phyloP scores from a whole-genome alignment of 192 early-diverging fungal species.

The Backusella tuberculispora region DNA sequence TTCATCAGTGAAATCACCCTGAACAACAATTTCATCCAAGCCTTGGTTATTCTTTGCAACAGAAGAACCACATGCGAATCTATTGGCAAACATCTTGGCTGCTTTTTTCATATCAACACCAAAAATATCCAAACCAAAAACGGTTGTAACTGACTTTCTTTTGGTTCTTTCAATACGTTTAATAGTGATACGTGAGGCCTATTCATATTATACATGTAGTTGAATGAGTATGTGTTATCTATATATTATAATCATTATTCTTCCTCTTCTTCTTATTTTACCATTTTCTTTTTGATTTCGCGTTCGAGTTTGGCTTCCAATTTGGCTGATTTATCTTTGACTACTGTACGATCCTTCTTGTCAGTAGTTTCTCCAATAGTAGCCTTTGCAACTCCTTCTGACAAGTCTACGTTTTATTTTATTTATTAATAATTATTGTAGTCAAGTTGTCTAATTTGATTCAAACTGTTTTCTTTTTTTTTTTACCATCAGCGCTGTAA shows the following conservation, averaged over 20 bases:
- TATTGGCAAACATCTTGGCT: conserved; percentile 93
- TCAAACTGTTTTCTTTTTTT: not conserved
- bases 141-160: conserved; percentile 87
- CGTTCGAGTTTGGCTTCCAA: conserved; percentile 75
- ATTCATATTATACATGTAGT: conserved; percentile 1
- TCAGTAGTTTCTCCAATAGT: conserved; percentile 40
- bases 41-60: conserved; percentile 92
- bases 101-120: conserved; percentile 97
- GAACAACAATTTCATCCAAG: conserved; percentile 94
- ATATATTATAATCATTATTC: not conserved
- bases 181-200: conserved; percentile 74
- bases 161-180: conserved; percentile 91
- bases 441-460: too few relatives aligned
- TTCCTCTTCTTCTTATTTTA: conserved; percentile 37
- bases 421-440: not conserved
- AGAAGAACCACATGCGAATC: conserved; percentile 95
- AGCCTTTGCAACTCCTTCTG: conserved; percentile 28
- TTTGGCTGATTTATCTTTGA: conserved; percentile 42
- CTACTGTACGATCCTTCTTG: conserved; percentile 57
- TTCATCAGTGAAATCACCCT: conserved; percentile 94
- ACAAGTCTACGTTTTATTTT: conserved; percentile 21
- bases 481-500: conserved; percentile 47
- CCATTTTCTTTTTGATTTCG: conserved; percentile 78
- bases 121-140: conserved; percentile 89
- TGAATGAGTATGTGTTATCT: not conserved